phyloP scores from a whole-genome alignment of 2,329 filamentous ascomycete species.

The Beauveria brongniartii region DNA sequence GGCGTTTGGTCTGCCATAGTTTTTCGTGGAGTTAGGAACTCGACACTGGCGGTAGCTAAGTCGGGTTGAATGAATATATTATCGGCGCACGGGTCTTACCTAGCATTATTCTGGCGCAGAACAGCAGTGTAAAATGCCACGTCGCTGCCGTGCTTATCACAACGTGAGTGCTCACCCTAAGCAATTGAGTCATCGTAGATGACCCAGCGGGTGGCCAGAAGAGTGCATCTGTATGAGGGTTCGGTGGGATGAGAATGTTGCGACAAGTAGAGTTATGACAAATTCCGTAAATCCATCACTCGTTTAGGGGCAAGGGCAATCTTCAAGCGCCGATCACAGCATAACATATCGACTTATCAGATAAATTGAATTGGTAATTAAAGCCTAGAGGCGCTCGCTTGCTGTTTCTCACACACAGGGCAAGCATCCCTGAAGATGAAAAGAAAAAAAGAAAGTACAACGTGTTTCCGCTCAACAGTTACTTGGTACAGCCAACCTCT shows the following conservation, averaged over 20 bases:
- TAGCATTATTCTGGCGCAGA: not conserved
- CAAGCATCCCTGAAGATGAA: not conserved
- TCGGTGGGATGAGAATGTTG: too few relatives aligned
- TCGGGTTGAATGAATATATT: not conserved
- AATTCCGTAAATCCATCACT: too few relatives aligned
- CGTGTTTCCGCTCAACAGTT: not conserved
- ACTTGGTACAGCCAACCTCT: not conserved
- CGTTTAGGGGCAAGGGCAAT: too few relatives aligned
- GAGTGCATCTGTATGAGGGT: too few relatives aligned
- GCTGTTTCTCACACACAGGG: not conserved
- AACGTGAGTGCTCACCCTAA: too few relatives aligned
- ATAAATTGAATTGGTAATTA: not conserved
- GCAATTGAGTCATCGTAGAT: too few relatives aligned
- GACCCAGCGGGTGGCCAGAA: too few relatives aligned
- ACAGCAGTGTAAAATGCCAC: too few relatives aligned
- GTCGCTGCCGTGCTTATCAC: too few relatives aligned
- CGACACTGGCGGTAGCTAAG: not conserved
- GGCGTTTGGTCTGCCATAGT: slow-evolving; percentile 1
- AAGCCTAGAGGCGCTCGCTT: not conserved
- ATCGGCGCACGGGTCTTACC: not conserved
- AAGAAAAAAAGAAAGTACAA: slow-evolving; percentile 2
- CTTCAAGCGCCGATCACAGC: too few relatives aligned
- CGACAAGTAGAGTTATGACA: too few relatives aligned
- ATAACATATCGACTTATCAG: not conserved
- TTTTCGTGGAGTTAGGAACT: not conserved